phyloP scores from a whole-genome alignment of 1,284 basidiomycete species.

The Sporisorium graminicola region DNA sequence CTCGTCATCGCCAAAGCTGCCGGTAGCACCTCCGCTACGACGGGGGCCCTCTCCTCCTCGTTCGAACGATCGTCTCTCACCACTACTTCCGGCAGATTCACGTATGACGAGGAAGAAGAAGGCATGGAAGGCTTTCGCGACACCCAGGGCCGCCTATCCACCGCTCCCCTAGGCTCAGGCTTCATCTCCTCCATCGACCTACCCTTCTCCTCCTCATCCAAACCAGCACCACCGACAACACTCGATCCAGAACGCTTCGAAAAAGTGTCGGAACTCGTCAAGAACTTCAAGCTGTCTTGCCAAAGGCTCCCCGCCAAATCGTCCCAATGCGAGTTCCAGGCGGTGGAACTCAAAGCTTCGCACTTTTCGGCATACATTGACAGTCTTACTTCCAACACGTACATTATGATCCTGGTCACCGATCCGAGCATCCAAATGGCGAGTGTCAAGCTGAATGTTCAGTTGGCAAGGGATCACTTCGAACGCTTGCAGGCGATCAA shows the following conservation, averaged over 20 bases:
- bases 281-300: slow-evolving; percentile 92
- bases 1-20: slow-evolving; percentile 80
- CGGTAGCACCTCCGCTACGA: not conserved
- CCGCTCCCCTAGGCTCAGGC: slow-evolving; percentile 23
- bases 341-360: slow-evolving; percentile 67
- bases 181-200: slow-evolving; percentile 28
- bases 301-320: slow-evolving; percentile 35
- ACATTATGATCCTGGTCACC: slow-evolving; percentile 88
- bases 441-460: slow-evolving; percentile 84
- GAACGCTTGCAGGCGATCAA: slow-evolving; percentile 71
- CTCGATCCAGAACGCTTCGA: slow-evolving; percentile 89
- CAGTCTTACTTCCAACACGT: slow-evolving; percentile 92
- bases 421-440: slow-evolving; percentile 88
- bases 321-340: slow-evolving; percentile 59
- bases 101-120: slow-evolving; percentile 37
- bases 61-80: slow-evolving; percentile 66
- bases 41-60: slow-evolving; percentile 1
- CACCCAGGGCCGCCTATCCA: slow-evolving; percentile 15
- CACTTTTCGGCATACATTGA: slow-evolving; percentile 90
- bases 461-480: slow-evolving; percentile 83
- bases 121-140: slow-evolving; percentile 50
- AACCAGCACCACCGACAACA: not conserved
- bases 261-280: slow-evolving; percentile 93
- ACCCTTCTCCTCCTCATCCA: not conserved
- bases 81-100: not conserved